phyloP scores from a whole-genome alignment of 164 flowering plant species.

The Aristolochia contorta region DNA sequence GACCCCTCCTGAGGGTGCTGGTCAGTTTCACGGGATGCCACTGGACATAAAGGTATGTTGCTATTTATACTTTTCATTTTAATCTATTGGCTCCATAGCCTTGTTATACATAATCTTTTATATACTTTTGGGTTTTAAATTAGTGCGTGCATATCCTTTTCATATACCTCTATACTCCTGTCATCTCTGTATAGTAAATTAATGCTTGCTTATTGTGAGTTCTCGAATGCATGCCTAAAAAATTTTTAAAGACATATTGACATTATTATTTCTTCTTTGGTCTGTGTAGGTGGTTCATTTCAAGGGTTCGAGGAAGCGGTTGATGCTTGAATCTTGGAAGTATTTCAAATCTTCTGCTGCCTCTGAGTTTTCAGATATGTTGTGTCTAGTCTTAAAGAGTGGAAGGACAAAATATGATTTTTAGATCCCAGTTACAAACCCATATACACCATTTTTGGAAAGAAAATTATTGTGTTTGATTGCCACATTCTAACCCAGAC shows the following conservation, averaged over 20 bases:
- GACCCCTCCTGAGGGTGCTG: constrained; percentile 99
- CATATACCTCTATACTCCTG: no score
- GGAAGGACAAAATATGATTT: constrained; percentile 90
- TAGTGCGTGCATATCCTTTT: no score
- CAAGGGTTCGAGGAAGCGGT: constrained; percentile 94
- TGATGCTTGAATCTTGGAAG: constrained; percentile 96
- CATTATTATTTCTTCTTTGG: constrained; percentile 1
- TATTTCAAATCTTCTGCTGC: constrained; percentile 41
- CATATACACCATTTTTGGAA: no score
- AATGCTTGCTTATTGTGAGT: background rate
- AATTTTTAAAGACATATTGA: background rate
- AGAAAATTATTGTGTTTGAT: no score
- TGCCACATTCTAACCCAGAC: no score
- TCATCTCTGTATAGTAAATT: no score
- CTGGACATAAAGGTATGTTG: constrained; percentile 73
- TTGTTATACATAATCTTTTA: no score
- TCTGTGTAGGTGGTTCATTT: constrained; percentile 79
- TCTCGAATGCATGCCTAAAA: background rate
- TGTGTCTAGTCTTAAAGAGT: constrained; percentile 75
- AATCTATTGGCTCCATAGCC: no score
- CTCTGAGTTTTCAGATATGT: constrained; percentile 52
- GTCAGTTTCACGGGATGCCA: constrained; percentile 99
- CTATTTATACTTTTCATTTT: no score
- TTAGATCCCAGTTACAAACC: constrained; percentile 12
- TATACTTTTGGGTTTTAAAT: no score